Evolutionary conservation across 768 basidiomycete species (phyloP).

Genomic region (Agrocybe pediades): DNA sequence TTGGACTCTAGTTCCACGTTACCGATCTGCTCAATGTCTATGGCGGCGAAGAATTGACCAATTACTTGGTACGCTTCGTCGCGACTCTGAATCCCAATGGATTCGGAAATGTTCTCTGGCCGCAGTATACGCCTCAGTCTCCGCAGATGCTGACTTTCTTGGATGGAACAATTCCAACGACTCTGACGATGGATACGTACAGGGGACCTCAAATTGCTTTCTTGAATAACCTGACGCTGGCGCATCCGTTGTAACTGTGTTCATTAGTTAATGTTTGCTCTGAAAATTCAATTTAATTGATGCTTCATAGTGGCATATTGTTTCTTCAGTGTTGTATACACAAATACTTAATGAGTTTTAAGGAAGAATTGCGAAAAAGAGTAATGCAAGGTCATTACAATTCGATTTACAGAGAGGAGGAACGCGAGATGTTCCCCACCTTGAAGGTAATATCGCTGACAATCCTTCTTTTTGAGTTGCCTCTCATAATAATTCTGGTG

Average conservation of each 20-base stretch:
- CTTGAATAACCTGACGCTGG: slow-evolving; percentile 33
- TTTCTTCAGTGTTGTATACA: too few species aligned
- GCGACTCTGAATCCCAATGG: slow-evolving; percentile 45
- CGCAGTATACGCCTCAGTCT: slow-evolving; percentile 35
- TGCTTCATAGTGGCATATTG: too few species aligned
- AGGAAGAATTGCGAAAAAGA: too few species aligned
- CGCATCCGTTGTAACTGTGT: slow-evolving; percentile 31
- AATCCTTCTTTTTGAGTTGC: too few species aligned
- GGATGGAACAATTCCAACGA: slow-evolving; percentile 32
- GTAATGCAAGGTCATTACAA: slow-evolving; percentile 75
- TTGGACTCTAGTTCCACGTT: slow-evolving; percentile 35
- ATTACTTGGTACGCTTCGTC: slow-evolving; percentile 47
- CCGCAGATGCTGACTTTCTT: slow-evolving; percentile 42
- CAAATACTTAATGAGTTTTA: too few species aligned
- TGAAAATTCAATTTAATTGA: too few species aligned
- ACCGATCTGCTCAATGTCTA: too few species aligned
- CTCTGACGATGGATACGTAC: slow-evolving; percentile 47
- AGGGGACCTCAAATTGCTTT: slow-evolving; percentile 38
- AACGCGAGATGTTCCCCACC: too few species aligned
- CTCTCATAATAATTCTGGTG: background rate
- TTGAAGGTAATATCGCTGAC: slow-evolving; percentile 38
- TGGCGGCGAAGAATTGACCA: slow-evolving; percentile 39
- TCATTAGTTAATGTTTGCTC: too few species aligned
- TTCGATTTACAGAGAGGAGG: slow-evolving; percentile 64
- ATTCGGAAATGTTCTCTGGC: slow-evolving; percentile 39